Percentiles rank a stretch among this genome's conserved stretches.
Conservation (phyloP, 768 basidiomycete species). For the Brasilioporus rufonigricans region DNA sequence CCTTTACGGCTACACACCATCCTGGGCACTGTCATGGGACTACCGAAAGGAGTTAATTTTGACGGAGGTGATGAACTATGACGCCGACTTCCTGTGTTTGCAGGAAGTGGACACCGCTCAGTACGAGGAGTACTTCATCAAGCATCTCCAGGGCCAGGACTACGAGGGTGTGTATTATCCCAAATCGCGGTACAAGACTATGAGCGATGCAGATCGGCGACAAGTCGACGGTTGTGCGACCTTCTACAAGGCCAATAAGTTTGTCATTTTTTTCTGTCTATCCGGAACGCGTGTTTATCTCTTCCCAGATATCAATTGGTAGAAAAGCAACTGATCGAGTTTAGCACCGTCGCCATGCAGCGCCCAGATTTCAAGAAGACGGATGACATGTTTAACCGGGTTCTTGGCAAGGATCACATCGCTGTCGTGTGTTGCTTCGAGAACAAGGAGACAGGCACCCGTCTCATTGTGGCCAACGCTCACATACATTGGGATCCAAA, state of each 20-base stretch:
- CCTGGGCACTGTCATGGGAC: constrained; percentile 95
- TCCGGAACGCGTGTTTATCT: constrained; percentile 1
- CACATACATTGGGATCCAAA: constrained; percentile 94
- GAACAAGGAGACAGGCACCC: constrained; percentile 80
- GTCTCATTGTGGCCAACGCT: constrained; percentile 84
- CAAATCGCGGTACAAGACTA: constrained; percentile 90
- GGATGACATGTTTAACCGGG: constrained; percentile 99
- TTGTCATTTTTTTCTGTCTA: constrained; percentile 33
- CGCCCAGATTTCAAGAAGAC: constrained; percentile 94
- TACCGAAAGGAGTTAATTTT: constrained; percentile 89
- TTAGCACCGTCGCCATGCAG: constrained; percentile 89
- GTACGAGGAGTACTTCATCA: constrained; percentile 88
- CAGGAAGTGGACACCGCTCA: constrained; percentile 94
- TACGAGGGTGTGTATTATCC: constrained; percentile 93
- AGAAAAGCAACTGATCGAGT: constrained; percentile 92
- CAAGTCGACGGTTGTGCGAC: constrained; percentile 95
- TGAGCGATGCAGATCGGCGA: constrained; percentile 82
- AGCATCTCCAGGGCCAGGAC: constrained; percentile 65
- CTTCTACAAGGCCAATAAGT: constrained; percentile 91
- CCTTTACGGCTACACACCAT: constrained; percentile 94
- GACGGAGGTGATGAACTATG: constrained; percentile 75
- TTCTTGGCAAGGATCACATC: constrained; percentile 92
- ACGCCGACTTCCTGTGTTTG: constrained; percentile 88
- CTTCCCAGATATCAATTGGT: constrained; percentile 79
- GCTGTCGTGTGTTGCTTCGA: constrained; percentile 87